Conservation (phyloP, 73 alveolate species). For the Paramecium sexaurelia region DNA sequence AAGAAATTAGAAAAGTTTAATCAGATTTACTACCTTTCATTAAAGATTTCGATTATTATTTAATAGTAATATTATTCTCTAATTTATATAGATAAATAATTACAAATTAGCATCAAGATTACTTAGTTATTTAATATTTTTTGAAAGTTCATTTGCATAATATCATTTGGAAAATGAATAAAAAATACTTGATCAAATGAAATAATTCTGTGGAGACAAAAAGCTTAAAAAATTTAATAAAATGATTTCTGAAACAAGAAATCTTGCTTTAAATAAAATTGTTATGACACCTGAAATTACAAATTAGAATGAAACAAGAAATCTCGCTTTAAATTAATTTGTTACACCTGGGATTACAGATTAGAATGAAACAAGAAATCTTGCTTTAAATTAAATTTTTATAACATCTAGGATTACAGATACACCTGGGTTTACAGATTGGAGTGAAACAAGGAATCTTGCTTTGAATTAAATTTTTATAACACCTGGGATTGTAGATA, state of each 20-base stretch:
- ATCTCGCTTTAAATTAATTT: too few species aligned
- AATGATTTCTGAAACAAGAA: neutral
- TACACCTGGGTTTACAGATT: too few species aligned
- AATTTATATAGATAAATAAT: neutral
- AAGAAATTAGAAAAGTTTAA: neutral
- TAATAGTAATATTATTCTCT: neutral
- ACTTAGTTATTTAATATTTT: neutral
- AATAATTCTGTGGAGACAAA: neutral
- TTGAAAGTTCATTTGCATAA: neutral
- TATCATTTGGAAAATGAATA: neutral
- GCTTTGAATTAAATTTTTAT: too few species aligned
- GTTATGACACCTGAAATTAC: neutral
- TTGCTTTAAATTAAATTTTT: too few species aligned
- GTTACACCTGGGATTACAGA: too few species aligned
- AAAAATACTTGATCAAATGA: neutral
- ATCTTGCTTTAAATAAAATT: neutral
- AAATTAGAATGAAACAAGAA: too few species aligned
- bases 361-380: too few species aligned
- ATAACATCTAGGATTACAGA: too few species aligned
- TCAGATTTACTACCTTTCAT: neutral
- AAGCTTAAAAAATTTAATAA: neutral
- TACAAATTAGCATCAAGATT: neutral
- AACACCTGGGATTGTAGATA: too few species aligned
- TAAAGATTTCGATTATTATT: neutral
- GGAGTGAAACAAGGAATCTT: too few species aligned